Evolutionary conservation across 306 rosid genomes (phyloP), one percentile per base, ranked within the genome.

Genomic region (Sicyos edulis): DNA sequence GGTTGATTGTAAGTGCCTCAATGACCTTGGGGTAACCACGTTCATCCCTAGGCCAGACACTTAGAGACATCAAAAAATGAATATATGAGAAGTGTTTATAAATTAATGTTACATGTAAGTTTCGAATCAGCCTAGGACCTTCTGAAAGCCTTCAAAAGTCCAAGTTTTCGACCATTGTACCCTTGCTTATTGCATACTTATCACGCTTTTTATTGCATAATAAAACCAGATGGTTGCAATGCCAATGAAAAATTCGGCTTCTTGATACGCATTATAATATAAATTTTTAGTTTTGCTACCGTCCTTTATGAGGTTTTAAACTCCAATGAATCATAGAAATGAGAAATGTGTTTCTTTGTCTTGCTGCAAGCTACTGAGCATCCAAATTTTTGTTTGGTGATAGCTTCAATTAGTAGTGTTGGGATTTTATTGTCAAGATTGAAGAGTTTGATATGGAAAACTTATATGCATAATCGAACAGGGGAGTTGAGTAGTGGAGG

Each of bases 401-500:
- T 70, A 15, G 9, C 37, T 69, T 72, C 67, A 45, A 14, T n/a
- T 10, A 60, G 67, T 64, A 65, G 6, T 61, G 49, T 54, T 81
- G 14, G 57, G 32, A 68, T 67, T 72, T 70, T 32, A 51, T 24
- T 59, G 10, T 64, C 52, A 42, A 64, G 49, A n/a, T 29, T 54
- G 22, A 70, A 70, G 55, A 3, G 56, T 13, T 71, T 65, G 40
- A 7, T 42, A 53, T 72, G 51, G 62, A 44, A 32, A 9, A 74
- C 20, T 83, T 70, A 19, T 8, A 19, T 78, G 70, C 13, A 54
- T 59, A 17, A 59, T 68, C 42, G 72, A 59, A 55, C 80, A 89
- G 95, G 86, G 73, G 95, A 88, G 24, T 88, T 84, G 62, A 82
- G 76, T 45, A 78, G 54, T 66, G 97, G 92, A 75, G 47, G 90